A percentile compares a stretch with the other conserved stretches of the same genome.
Conservation (phyloP, 371 early-diverging fungal genomes). For the Actinomortierella ambigua region DNA sequence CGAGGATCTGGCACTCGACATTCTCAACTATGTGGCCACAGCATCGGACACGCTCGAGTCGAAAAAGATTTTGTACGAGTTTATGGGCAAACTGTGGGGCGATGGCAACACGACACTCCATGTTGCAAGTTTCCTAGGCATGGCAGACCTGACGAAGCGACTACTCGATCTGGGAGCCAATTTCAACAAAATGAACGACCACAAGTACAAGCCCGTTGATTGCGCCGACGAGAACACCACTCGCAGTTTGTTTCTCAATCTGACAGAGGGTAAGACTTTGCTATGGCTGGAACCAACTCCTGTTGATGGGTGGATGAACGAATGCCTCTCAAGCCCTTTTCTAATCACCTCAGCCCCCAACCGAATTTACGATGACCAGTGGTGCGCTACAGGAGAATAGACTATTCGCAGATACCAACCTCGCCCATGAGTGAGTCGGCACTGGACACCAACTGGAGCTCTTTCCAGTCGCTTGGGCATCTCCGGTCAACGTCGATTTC, state of each 20-base stretch:
- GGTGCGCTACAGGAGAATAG: conserved; percentile 31
- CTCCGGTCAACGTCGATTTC: conserved; percentile 39
- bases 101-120: conserved; percentile 74
- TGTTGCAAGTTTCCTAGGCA: conserved; percentile 72
- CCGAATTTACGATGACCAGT: conserved; percentile 13
- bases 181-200: conserved; percentile 58
- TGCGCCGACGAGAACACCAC: conserved; percentile 72
- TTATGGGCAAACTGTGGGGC: conserved; percentile 72
- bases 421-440: conserved; percentile 23
- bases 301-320: conserved; percentile 1
- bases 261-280: conserved; percentile 52
- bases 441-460: conserved; percentile 23
- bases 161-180: conserved; percentile 66
- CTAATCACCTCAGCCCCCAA: too few species aligned
- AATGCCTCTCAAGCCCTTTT: too few species aligned
- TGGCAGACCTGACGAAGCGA: conserved; percentile 64
- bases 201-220: conserved; percentile 66
- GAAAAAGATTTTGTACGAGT: conserved; percentile 65
- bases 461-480: conserved; percentile 37
- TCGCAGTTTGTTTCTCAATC: conserved; percentile 52
- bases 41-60: conserved; percentile 61
- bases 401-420: conserved; percentile 34
- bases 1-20: conserved; percentile 65
- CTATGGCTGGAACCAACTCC: conserved; percentile 2
- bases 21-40: conserved; percentile 61